Base-by-base conservation (phyloP, 805 yeast genomes). In the Lachancea lanzarotensis region DNA sequence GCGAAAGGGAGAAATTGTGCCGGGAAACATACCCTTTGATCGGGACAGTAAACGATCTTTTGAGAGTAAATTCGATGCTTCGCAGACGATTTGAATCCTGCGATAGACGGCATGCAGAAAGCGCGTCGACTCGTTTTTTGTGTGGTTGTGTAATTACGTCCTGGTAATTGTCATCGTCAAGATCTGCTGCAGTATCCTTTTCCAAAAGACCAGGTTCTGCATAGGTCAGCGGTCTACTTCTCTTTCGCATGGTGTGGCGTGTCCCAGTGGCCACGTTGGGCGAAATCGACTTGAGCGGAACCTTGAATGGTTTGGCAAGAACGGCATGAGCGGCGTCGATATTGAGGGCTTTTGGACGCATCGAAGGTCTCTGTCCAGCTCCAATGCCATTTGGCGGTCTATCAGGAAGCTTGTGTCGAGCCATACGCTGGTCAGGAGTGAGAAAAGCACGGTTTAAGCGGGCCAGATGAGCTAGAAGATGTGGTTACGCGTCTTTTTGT, bases 331-430 rank as follows among this genome's bases (percentile, higher is more conserved):
- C 74, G 42, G 78, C 80, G 2, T 72, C 70, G 17, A 75, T 70
- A 15, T 74, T 68, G 18, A 82, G 69, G 7, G 81, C 81, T 35
- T 81, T 68, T 39, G 75, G 72, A 8, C 73, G 72, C 15, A 72
- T 70, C n/a, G 78, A 74, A 0, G 84, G 70, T 0, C 85, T 84
- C 1, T 84, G 84, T 1, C 90, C 91, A 1, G 81, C 76, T 1
- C 89, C 90, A 27, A 81, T 65, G 31, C 72, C 75, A 44, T 68
- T 68, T 9, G 64, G 65, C 1, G 76, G 76, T 42, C 62, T 62
- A 47, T 69, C 69, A 1, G 75, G 76, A 10, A 70, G 54, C 39
- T 57, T 59, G n/a, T 57, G 54, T 55, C 65, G 61, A 2, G 66
- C 71, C 72, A 68, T 68, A 19, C 35, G 37, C 25, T 29, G 15